phyloP scores from a whole-genome alignment of 2,329 filamentous ascomycete species.

The Penicillium sp. region DNA sequence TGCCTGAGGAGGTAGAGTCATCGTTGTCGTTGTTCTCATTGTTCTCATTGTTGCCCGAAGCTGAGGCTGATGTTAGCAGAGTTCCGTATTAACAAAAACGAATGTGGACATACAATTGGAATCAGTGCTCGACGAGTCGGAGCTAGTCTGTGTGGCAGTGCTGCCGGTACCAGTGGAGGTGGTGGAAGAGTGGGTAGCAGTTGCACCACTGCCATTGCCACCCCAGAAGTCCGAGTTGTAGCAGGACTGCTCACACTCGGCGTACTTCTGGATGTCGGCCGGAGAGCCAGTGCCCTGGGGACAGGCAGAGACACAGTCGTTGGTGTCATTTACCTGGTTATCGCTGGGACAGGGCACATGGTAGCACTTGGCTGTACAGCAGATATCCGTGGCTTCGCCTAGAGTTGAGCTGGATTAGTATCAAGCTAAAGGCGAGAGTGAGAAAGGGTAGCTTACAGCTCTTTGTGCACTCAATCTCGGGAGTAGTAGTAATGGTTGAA shows the following conservation, averaged over 20 bases:
- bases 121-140: not conserved
- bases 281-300: slow-evolving; percentile 54
- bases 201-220: slow-evolving; percentile 25
- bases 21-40: slow-evolving; percentile 14
- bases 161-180: slow-evolving; percentile 24
- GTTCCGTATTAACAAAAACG: not conserved
- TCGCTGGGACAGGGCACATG: slow-evolving; percentile 54
- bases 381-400: slow-evolving; percentile 49
- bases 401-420: not conserved
- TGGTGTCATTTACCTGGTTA: slow-evolving; percentile 52
- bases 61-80: slow-evolving; percentile 10
- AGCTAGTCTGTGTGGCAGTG: slow-evolving; percentile 15
- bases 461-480: slow-evolving; percentile 36
- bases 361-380: slow-evolving; percentile 54
- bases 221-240: slow-evolving; percentile 52
- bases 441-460: slow-evolving; percentile 34
- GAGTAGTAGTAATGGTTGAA: slow-evolving; percentile 35
- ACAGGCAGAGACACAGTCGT: slow-evolving; percentile 53
- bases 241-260: slow-evolving; percentile 52
- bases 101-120: slow-evolving; percentile 12
- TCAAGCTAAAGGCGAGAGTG: not conserved
- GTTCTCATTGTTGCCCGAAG: slow-evolving; percentile 16
- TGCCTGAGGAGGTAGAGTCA: slow-evolving; percentile 17
- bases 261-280: slow-evolving; percentile 48
- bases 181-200: slow-evolving; percentile 23